Evolutionary conservation across 768 basidiomycete species (phyloP).

Genomic region (Podaxis sp.): DNA sequence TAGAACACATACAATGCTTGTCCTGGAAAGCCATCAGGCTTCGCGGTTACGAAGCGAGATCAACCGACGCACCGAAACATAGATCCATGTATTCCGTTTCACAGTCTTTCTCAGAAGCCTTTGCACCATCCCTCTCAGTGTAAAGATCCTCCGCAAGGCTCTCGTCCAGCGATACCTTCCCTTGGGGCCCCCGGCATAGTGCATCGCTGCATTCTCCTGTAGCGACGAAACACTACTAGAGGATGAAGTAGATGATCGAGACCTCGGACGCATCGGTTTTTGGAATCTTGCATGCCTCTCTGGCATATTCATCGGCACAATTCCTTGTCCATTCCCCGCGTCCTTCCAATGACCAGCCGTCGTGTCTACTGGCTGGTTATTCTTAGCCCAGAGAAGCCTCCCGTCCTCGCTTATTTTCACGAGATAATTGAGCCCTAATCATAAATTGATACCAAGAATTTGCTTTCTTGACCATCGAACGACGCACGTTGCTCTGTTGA

Average conservation of each 20-base stretch:
- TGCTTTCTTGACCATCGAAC: background rate
- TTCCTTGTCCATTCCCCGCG: slow-evolving; percentile 53
- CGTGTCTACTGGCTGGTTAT: slow-evolving; percentile 59
- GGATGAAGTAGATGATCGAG: slow-evolving; percentile 16
- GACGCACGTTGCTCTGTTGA: slow-evolving; percentile 54
- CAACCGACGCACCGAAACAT: slow-evolving; percentile 49
- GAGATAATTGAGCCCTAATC: slow-evolving; percentile 57
- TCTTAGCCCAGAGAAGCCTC: slow-evolving; percentile 57
- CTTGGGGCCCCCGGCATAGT: slow-evolving; percentile 36
- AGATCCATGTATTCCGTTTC: slow-evolving; percentile 66
- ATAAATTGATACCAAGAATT: background rate
- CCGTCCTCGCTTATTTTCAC: slow-evolving; percentile 55
- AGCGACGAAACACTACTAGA: slow-evolving; percentile 19
- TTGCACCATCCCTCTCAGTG: slow-evolving; percentile 50
- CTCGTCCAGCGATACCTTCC: slow-evolving; percentile 38
- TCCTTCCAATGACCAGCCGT: slow-evolving; percentile 64
- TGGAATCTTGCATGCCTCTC: slow-evolving; percentile 13
- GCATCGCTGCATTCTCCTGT: slow-evolving; percentile 36
- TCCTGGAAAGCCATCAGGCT: slow-evolving; percentile 34
- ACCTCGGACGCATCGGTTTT: background rate
- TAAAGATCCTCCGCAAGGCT: slow-evolving; percentile 44
- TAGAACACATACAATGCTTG: slow-evolving; percentile 43
- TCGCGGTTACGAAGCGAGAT: background rate
- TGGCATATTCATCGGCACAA: slow-evolving; percentile 40
- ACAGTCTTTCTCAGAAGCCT: slow-evolving; percentile 59